phyloP scores from a whole-genome alignment of 2,329 filamentous ascomycete genomes.

The Davidsoniella neocaledoniae region DNA sequence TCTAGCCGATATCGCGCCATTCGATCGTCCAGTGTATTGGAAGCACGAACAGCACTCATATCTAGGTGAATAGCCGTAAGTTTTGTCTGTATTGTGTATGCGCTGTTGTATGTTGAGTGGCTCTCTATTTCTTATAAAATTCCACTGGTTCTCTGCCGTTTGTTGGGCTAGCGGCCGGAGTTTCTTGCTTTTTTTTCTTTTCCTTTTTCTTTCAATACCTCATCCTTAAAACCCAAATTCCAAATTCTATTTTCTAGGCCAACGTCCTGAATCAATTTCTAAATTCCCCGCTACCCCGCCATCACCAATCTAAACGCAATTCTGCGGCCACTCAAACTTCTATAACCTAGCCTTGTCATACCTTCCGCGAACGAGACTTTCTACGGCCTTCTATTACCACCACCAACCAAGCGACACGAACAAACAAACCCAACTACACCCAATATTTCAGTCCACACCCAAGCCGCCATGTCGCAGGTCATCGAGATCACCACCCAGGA shows the following conservation, averaged over 20 bases:
- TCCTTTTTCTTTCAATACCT: not conserved
- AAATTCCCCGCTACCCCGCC: conserved; percentile 7
- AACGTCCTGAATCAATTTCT: not conserved
- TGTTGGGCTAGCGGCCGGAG: not conserved
- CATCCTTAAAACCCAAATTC: not conserved
- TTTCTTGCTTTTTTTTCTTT: not conserved
- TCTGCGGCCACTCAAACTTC: not conserved
- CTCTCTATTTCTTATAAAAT: not conserved
- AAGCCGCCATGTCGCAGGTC: conserved; percentile 49
- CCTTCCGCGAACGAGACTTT: not conserved
- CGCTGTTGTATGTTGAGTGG: not conserved
- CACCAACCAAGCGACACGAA: not conserved
- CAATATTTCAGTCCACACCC: not conserved
- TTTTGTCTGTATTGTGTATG: too few relatives aligned
- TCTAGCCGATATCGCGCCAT: conserved; percentile 5
- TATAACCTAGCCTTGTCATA: not conserved
- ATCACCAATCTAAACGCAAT: not conserved
- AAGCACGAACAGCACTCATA: too few relatives aligned
- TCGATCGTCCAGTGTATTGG: too few relatives aligned
- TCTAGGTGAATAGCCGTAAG: too few relatives aligned
- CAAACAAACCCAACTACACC: not conserved
- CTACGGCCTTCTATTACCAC: not conserved
- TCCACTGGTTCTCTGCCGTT: not conserved
- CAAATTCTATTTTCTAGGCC: not conserved
- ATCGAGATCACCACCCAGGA: conserved; percentile 58